phyloP scores from a whole-genome alignment of 2,329 filamentous ascomycete species.

The Chalaropsis thielavioides region DNA sequence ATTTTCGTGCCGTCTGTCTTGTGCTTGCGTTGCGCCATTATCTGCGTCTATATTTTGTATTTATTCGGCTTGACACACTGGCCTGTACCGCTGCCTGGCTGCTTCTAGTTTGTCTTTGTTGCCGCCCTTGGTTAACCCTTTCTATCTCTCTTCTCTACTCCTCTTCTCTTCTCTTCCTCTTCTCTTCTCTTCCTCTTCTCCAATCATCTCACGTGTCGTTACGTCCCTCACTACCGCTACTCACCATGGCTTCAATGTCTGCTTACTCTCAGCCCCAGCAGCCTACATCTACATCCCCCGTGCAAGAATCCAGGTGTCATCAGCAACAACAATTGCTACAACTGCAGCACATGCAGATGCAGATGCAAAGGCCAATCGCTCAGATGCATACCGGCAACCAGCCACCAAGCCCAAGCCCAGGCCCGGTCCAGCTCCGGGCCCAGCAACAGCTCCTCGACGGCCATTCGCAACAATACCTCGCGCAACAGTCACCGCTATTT shows the following conservation, averaged over 20 bases:
- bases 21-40: neutral
- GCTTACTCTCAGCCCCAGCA: constrained; percentile 9
- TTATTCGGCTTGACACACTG: neutral
- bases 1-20: neutral
- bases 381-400: neutral
- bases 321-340: constrained; percentile 6
- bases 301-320: neutral
- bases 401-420: neutral
- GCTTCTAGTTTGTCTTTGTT: neutral
- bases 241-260: constrained; percentile 10
- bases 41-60: neutral
- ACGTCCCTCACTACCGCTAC: neutral
- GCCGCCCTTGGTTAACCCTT: neutral
- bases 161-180: neutral
- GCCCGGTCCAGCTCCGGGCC: neutral
- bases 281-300: neutral
- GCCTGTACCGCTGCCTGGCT: neutral
- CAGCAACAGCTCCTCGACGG: neutral
- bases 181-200: neutral
- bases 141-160: neutral
- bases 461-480: neutral
- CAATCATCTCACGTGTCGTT: neutral
- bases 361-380: neutral
- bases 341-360: constrained; percentile 1
- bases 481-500: neutral